Percentiles rank a stretch among this genome's conserved stretches.
These are phyloP conservation scores for Arctium minus DNA, from an alignment of 129 eudicot species.

Conservation along the genomic window DNA sequence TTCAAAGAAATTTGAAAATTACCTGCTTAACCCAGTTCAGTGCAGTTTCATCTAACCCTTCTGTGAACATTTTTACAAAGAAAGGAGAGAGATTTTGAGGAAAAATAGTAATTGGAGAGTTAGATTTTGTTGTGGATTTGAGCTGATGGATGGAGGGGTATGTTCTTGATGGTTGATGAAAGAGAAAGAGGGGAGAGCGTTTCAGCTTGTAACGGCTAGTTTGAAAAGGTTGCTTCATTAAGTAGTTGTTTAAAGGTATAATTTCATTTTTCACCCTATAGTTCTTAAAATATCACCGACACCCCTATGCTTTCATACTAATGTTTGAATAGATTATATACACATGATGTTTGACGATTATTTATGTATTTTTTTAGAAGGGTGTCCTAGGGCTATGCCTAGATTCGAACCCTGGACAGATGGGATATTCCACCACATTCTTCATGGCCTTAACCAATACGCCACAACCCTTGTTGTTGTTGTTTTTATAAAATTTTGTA, in stretches of 20 bases:
- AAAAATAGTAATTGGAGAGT: neutral
- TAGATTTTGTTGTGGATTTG: neutral
- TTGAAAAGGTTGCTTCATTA: conserved; percentile 22
- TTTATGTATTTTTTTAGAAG: neutral
- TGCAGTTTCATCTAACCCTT: conserved; percentile 79
- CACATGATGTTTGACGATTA: neutral
- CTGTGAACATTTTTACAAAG: conserved; percentile 64
- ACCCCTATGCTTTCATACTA: neutral
- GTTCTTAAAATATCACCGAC: conserved; percentile 18
- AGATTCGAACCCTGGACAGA: too few species aligned
- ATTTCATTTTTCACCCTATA: neutral
- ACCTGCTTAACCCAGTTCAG: conserved; percentile 90
- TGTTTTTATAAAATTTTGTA: neutral
- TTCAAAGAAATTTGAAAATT: neutral
- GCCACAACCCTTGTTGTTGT: too few species aligned
- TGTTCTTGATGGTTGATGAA: conserved; percentile 11
- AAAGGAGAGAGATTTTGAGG: neutral
- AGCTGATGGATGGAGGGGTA: conserved; percentile 2
- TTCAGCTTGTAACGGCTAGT: conserved; percentile 39
- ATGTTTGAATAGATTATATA: neutral
- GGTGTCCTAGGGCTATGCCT: too few species aligned
- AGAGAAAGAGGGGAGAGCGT: conserved; percentile 28
- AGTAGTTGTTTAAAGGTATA: neutral
- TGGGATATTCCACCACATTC: too few species aligned
- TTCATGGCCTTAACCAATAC: too few species aligned